Conservation (phyloP, 345 rosid species). For the Camelina hispida region DNA sequence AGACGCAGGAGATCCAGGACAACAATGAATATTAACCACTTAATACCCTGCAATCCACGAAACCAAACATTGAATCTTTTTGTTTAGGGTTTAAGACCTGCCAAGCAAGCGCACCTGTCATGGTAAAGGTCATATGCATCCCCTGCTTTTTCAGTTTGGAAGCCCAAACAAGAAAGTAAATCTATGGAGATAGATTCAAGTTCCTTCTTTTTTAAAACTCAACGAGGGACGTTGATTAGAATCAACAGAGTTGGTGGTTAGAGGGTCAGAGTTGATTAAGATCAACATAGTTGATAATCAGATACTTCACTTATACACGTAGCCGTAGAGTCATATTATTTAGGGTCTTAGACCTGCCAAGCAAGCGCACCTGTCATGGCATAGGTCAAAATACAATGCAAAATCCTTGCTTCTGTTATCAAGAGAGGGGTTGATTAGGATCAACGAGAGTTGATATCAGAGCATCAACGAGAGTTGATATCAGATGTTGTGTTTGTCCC, state of each 20-base stretch:
- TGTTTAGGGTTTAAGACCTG: not conserved
- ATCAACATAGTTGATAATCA: too few species aligned
- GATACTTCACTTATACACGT: too few species aligned
- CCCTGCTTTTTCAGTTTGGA: not conserved
- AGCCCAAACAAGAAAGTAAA: not conserved
- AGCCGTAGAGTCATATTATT: not conserved
- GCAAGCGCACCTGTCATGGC: not conserved
- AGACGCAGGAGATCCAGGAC: not conserved
- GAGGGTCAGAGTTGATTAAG: too few species aligned
- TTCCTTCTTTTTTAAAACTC: not conserved
- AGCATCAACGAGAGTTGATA: too few species aligned
- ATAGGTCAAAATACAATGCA: too few species aligned
- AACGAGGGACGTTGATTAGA: too few species aligned
- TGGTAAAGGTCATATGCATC: not conserved
- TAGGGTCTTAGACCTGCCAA: slow-evolving; percentile 6
- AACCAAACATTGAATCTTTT: not conserved
- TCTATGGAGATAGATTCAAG: not conserved
- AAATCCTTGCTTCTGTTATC: too few species aligned
- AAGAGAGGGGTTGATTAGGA: too few species aligned
- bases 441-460: too few species aligned
- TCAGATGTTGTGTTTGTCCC: too few species aligned
- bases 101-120: slow-evolving; percentile 3
- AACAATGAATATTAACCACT: not conserved
- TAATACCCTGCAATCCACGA: not conserved
- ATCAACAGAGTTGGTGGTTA: too few species aligned